A percentile compares a stretch with the other conserved stretches of the same genome.
Conservation (phyloP, 176 grass and related monocot genomes). For the Hordeum vulgare region MorexV3_pseudomolecules_assembly NC_058519.1:628905117-628905616, state of each 20-base stretch:
- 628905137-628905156: not conserved
- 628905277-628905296: not conserved
- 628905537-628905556: constrained; percentile 6
- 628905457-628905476: constrained; percentile 92
- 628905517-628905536: not conserved
- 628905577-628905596: constrained; percentile 98
- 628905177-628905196: not conserved
- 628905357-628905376: not conserved
- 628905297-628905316: not conserved
- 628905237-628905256: not conserved
- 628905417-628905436: constrained; percentile 68
- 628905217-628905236: not conserved
- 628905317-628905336: not conserved
- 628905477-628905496: constrained; percentile 72
- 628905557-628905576: constrained; percentile 99
- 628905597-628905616: constrained; percentile 27
- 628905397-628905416: constrained; percentile 23
- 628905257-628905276: not conserved
- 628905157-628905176: not conserved
- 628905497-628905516: constrained; percentile 7
- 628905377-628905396: not conserved
- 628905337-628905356: not conserved
- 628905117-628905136: constrained; percentile 27
- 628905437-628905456: constrained; percentile 98
- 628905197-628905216: not conserved